Percentiles rank a stretch among this genome's conserved stretches.
Conservation (phyloP, 2,329 filamentous ascomycete species). For the Penicillium sp. region DNA sequence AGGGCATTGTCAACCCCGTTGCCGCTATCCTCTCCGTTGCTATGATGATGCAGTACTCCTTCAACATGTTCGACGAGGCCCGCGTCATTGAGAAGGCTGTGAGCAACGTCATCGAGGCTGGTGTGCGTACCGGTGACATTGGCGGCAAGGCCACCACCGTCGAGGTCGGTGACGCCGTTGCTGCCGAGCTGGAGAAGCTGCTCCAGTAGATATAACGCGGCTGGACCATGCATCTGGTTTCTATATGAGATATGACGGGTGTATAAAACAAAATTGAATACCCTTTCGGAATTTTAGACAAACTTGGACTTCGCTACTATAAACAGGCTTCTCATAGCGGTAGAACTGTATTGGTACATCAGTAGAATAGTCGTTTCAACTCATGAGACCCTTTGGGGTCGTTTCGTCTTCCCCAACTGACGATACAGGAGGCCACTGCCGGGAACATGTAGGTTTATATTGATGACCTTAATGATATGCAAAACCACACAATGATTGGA, state of each 20-base stretch:
- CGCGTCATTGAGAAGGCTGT: slow-evolving; percentile 27
- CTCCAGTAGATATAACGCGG: slow-evolving; percentile 48
- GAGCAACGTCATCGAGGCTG: slow-evolving; percentile 67
- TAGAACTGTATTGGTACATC: too few relatives aligned
- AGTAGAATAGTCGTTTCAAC: too few relatives aligned
- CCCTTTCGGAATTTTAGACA: too few relatives aligned
- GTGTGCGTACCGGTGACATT: slow-evolving; percentile 78
- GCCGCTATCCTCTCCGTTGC: slow-evolving; percentile 88
- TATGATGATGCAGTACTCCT: slow-evolving; percentile 95
- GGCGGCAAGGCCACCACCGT: slow-evolving; percentile 70
- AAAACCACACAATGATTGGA: slow-evolving; percentile 4
- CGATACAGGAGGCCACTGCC: too few relatives aligned
- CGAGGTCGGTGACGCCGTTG: slow-evolving; percentile 80
- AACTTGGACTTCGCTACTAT: too few relatives aligned
- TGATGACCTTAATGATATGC: too few relatives aligned
- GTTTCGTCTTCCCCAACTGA: too few relatives aligned
- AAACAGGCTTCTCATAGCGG: too few relatives aligned
- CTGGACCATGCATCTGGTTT: slow-evolving; percentile 5
- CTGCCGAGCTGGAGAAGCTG: slow-evolving; percentile 67
- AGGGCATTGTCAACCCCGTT: slow-evolving; percentile 88
- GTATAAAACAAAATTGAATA: slow-evolving; percentile 25
- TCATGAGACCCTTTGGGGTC: too few relatives aligned
- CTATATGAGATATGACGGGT: slow-evolving; percentile 27
- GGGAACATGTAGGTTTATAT: too few relatives aligned
- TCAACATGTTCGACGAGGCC: slow-evolving; percentile 74